These are phyloP conservation scores for Tilletia setariae DNA, from an alignment of 1,284 basidiomycete species.

Conservation along the genomic window DNA sequence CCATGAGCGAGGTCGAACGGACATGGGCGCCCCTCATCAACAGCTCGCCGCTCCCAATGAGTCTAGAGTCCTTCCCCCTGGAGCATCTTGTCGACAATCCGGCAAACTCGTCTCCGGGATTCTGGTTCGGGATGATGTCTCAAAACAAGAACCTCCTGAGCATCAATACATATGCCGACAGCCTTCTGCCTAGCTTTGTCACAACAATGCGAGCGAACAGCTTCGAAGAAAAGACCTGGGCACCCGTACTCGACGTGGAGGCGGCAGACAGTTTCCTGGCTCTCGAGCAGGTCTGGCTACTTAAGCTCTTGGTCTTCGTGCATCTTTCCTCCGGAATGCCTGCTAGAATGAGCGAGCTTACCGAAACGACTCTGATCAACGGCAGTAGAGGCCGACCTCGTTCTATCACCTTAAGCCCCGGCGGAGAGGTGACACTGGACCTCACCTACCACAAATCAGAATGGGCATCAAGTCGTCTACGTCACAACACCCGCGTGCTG, in stretches of 20 bases:
- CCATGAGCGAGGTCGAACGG: not conserved
- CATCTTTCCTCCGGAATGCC: not conserved
- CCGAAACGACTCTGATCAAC: not conserved
- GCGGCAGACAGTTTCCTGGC: no score
- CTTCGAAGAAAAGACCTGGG: not conserved
- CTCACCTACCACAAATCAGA: not conserved
- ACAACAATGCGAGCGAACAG: not conserved
- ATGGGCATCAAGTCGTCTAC: no score
- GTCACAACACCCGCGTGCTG: not conserved
- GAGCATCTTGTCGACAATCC: not conserved
- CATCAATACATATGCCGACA: not conserved
- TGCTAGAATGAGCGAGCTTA: not conserved
- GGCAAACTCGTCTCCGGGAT: not conserved
- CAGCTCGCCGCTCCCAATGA: not conserved
- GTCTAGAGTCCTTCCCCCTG: not conserved
- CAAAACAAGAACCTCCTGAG: not conserved
- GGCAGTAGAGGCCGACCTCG: no score
- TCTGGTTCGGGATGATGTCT: not conserved
- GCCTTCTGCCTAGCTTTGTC: not conserved
- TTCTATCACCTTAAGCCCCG: not conserved
- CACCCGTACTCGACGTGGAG: not conserved
- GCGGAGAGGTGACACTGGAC: not conserved
- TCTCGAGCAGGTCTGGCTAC: no score
- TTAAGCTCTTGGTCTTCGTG: not conserved
- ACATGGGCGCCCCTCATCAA: not conserved